These are phyloP conservation scores for Penicillium italicum DNA, from an alignment of 2,329 filamentous ascomycete genomes.

Conservation along the genomic window DNA sequence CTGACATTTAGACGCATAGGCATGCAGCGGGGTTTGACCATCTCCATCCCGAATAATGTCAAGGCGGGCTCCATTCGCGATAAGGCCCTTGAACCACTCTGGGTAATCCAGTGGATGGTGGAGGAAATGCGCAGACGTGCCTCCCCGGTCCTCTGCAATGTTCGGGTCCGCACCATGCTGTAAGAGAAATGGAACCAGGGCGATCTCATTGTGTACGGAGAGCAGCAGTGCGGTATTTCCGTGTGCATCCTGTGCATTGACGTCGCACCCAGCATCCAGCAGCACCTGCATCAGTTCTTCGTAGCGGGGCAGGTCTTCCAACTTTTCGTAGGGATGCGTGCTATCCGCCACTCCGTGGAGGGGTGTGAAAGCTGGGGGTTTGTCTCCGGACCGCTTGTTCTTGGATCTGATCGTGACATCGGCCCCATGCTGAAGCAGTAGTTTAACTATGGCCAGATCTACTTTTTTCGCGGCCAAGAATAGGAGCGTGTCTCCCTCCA, in stretches of 20 bases:
- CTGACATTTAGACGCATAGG: conserved; percentile 1
- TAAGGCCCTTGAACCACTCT: conserved; percentile 8
- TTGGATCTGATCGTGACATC: not conserved
- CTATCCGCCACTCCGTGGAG: not conserved
- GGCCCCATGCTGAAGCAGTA: conserved; percentile 13
- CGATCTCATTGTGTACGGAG: not conserved
- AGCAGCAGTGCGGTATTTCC: conserved; percentile 4
- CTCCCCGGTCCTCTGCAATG: conserved; percentile 6
- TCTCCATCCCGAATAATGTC: conserved; percentile 5
- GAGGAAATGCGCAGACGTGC: conserved; percentile 11
- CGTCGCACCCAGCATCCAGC: conserved; percentile 11
- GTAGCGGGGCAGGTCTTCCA: not conserved
- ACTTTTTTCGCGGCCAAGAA: conserved; percentile 2
- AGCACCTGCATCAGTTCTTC: conserved; percentile 2
- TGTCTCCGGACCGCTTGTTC: not conserved
- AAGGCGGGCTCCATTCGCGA: conserved; percentile 15
- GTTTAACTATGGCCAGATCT: not conserved
- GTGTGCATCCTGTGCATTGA: conserved; percentile 6
- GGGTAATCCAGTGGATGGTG: not conserved
- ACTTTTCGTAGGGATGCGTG: not conserved
- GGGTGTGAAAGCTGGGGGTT: not conserved
- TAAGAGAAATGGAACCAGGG: not conserved
- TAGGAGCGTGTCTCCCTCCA: conserved; percentile 8
- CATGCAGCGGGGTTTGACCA: conserved; percentile 16
- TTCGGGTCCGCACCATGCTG: conserved; percentile 11